These are phyloP conservation scores for Ceraceosorus bombacis DNA, from an alignment of 1,284 basidiomycete genomes.

Conservation along the genomic window DNA sequence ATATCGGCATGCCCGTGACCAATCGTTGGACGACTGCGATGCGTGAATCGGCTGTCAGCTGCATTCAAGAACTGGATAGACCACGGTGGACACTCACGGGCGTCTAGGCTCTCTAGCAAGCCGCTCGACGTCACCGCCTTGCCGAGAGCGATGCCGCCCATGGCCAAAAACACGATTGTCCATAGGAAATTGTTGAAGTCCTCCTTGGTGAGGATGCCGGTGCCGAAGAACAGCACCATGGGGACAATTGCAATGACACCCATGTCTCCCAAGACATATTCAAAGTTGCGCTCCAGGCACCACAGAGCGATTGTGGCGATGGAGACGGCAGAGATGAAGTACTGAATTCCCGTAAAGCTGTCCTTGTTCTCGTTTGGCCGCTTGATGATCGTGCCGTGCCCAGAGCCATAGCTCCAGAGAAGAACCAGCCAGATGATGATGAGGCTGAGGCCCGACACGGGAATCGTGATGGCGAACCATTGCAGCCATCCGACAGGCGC, in stretches of 20 bases:
- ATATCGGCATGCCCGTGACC: constrained; percentile 66
- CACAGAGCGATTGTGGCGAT: constrained; percentile 80
- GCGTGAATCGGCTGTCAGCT: constrained; percentile 31
- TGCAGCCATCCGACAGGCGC: constrained; percentile 76
- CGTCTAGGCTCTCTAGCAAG: constrained; percentile 55
- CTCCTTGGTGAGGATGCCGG: constrained; percentile 84
- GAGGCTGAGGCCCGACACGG: constrained; percentile 77
- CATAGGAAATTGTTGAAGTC: constrained; percentile 49
- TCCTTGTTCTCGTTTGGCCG: constrained; percentile 32
- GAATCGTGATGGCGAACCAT: constrained; percentile 91
- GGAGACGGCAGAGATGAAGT: constrained; percentile 79
- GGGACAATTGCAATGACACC: constrained; percentile 87
- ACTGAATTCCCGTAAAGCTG: constrained; percentile 72
- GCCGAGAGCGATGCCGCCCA: constrained; percentile 95
- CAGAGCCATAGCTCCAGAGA: constrained; percentile 76
- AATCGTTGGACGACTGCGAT: constrained; percentile 56
- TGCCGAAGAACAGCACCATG: constrained; percentile 87
- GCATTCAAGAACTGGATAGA: neutral
- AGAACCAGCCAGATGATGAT: constrained; percentile 85
- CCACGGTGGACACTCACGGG: neutral
- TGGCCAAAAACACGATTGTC: constrained; percentile 52
- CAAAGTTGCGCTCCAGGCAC: constrained; percentile 79
- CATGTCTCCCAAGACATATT: constrained; percentile 83
- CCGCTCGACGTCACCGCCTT: constrained; percentile 88
- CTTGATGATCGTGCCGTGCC: constrained; percentile 52